Conservation (phyloP, 345 rosid genomes). For the Heritiera fomes region DNA sequence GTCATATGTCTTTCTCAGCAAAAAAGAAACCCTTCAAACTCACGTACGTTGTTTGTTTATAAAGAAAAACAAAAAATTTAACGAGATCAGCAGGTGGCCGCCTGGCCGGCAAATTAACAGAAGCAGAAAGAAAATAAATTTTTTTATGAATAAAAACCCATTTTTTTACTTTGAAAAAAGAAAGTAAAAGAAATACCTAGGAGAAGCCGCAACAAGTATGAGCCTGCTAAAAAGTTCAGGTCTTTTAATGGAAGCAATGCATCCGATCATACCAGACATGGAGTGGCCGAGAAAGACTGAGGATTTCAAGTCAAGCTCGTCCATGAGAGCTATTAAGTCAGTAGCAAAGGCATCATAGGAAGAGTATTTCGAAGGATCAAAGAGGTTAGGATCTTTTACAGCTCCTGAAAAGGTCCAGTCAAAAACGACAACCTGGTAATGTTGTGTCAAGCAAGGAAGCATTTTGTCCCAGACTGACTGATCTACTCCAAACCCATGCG, state of each 20-base stretch:
- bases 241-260: slow-evolving; percentile 74
- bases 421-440: slow-evolving; percentile 56
- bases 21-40: background rate
- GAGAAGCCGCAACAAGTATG: slow-evolving; percentile 66
- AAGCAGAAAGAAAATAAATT: background rate
- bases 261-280: slow-evolving; percentile 82
- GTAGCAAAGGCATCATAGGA: slow-evolving; percentile 58
- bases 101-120: no score
- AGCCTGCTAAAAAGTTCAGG: slow-evolving; percentile 64
- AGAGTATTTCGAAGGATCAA: slow-evolving; percentile 56
- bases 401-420: slow-evolving; percentile 81
- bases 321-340: slow-evolving; percentile 58
- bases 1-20: background rate
- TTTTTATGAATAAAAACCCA: background rate
- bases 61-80: background rate
- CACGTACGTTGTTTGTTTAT: background rate
- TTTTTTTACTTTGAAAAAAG: background rate
- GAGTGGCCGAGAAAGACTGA: slow-evolving; percentile 72
- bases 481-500: slow-evolving; percentile 77
- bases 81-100: background rate
- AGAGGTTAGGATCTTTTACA: slow-evolving; percentile 50
- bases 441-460: slow-evolving; percentile 45
- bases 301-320: slow-evolving; percentile 48
- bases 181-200: slow-evolving; percentile 45
- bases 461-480: slow-evolving; percentile 68